Conservation (phyloP, 108 stramenopile species). For the Nitzschia sp. region DNA sequence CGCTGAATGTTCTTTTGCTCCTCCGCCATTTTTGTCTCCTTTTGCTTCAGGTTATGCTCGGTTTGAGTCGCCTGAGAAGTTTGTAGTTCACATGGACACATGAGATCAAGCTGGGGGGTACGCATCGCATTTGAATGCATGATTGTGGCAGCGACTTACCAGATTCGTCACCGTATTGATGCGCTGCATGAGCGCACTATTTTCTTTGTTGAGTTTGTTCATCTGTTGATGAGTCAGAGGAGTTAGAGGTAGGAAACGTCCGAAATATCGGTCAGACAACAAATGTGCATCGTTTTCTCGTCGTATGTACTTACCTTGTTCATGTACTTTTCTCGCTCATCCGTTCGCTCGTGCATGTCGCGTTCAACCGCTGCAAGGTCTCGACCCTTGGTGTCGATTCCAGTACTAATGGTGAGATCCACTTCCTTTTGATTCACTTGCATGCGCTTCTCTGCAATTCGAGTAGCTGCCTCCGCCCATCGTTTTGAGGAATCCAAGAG, state of each 20-base stretch:
- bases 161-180: constrained; percentile 12
- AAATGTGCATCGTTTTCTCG: not conserved
- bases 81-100: no score
- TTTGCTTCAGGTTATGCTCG: constrained; percentile 58
- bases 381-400: constrained; percentile 36
- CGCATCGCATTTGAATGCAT: not conserved
- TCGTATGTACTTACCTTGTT: constrained; percentile 10
- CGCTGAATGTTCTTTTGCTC: constrained; percentile 50
- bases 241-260: not conserved
- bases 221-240: constrained; percentile 28
- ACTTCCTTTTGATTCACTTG: constrained; percentile 63
- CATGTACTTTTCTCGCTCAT: constrained; percentile 61
- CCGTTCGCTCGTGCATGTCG: constrained; percentile 43
- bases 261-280: not conserved
- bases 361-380: constrained; percentile 64
- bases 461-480: constrained; percentile 39
- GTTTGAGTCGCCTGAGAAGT: constrained; percentile 24
- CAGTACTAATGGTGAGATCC: constrained; percentile 28
- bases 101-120: not conserved
- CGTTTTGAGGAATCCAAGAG: constrained; percentile 49
- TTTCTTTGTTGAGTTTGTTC: constrained; percentile 69
- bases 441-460: constrained; percentile 42
- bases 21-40: constrained; percentile 63
- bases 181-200: constrained; percentile 49
- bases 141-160: not conserved